Evolutionary conservation across 108 stramenopile genomes (phyloP).

Genomic region (Cyclotella atomus): DNA sequence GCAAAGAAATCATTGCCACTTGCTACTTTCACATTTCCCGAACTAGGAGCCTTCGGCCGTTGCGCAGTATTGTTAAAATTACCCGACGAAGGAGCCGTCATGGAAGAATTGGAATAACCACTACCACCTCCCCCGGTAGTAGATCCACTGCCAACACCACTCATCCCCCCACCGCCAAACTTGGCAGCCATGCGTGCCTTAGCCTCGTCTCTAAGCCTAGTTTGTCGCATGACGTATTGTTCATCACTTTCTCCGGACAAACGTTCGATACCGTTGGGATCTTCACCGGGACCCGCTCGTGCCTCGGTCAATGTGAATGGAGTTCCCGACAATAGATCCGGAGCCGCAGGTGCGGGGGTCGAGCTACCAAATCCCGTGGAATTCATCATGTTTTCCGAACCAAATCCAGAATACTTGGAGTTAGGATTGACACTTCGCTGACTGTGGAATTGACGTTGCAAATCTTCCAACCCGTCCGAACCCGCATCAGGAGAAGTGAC

Average conservation of each 20-base stretch:
- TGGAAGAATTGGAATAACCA: constrained; percentile 10
- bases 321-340: constrained; percentile 11
- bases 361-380: constrained; percentile 20
- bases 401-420: constrained; percentile 80
- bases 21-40: constrained; percentile 45
- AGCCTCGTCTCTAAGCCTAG: constrained; percentile 80
- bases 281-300: constrained; percentile 74
- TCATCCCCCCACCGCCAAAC: constrained; percentile 76
- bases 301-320: constrained; percentile 53
- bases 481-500: constrained; percentile 67
- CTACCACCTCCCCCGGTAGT: constrained; percentile 33
- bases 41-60: constrained; percentile 25
- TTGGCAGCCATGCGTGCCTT: constrained; percentile 86
- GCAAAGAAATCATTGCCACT: constrained; percentile 82
- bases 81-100: constrained; percentile 45
- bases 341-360: constrained; percentile 8
- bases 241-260: constrained; percentile 89
- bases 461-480: constrained; percentile 66
- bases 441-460: constrained; percentile 74
- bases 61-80: constrained; percentile 25
- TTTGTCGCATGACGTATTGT: constrained; percentile 92
- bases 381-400: constrained; percentile 52
- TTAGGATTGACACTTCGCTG: constrained; percentile 63
- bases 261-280: constrained; percentile 86
- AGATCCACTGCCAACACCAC: constrained; percentile 51